phyloP scores from a whole-genome alignment of 75 land plant genomes.

The Cupressus sempervirens region DNA sequence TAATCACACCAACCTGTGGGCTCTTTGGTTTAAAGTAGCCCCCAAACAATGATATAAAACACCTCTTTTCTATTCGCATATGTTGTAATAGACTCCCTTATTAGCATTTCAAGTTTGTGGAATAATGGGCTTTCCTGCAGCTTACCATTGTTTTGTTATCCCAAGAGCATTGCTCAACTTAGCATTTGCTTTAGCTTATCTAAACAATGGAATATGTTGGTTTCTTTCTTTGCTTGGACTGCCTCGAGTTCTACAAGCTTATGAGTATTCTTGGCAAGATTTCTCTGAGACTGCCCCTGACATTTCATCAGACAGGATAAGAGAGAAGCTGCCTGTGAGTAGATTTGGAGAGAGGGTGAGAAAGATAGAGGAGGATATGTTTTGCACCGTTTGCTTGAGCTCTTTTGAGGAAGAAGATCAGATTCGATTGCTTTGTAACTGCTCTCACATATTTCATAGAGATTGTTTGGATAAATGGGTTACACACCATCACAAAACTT shows the following conservation, averaged over 20 bases:
- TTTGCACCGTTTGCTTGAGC: conserved; percentile 41
- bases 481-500: conserved; percentile 34
- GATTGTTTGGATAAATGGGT: conserved; percentile 51
- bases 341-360: conserved; percentile 22
- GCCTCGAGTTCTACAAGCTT: background rate
- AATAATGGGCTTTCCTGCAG: background rate
- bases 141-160: background rate
- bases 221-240: background rate
- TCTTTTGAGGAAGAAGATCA: conserved; percentile 31
- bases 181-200: background rate
- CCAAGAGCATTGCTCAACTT: background rate
- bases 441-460: conserved; percentile 49
- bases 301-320: conserved; percentile 16
- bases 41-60: no score
- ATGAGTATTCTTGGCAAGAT: background rate
- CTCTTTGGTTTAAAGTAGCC: no score
- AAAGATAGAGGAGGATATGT: conserved; percentile 15
- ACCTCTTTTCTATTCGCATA: no score
- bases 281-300: background rate
- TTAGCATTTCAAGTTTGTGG: no score
- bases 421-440: conserved; percentile 31
- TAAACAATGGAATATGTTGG: background rate
- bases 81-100: no score
- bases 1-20: no score
- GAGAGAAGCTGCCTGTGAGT: conserved; percentile 43